Percentiles rank a stretch among this genome's conserved stretches.
Conservation (phyloP, 2,329 filamentous ascomycete genomes). For the Calonectria montana region DNA sequence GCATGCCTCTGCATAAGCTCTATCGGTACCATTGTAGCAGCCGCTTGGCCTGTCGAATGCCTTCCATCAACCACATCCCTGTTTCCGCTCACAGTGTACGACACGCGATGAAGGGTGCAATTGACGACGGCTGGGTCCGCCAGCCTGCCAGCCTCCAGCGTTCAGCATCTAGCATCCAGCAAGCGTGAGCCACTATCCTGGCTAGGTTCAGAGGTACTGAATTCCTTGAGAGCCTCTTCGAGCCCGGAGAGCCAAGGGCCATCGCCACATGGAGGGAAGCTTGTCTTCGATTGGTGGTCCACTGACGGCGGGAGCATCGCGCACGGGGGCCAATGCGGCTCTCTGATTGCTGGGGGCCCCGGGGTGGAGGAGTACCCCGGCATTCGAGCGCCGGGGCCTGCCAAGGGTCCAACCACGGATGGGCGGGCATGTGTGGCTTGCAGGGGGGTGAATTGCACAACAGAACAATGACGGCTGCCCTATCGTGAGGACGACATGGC, state of each 20-base stretch:
- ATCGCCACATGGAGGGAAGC: constrained; percentile 43
- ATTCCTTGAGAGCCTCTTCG: constrained; percentile 20
- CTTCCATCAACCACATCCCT: neutral
- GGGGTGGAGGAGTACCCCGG: constrained; percentile 15
- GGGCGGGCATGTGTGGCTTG: neutral
- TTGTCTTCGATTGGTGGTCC: constrained; percentile 45
- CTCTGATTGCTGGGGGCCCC: constrained; percentile 44
- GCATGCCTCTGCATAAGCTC: neutral
- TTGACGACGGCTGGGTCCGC: neutral
- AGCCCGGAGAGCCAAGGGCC: constrained; percentile 38
- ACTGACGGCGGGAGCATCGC: constrained; percentile 43
- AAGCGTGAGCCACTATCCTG: neutral
- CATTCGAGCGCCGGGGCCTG: neutral
- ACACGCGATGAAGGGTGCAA: neutral
- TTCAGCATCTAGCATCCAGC: neutral
- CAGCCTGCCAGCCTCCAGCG: neutral
- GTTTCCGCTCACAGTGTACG: neutral
- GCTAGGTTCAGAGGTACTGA: constrained; percentile 18
- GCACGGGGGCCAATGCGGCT: constrained; percentile 45
- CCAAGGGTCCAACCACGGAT: neutral
- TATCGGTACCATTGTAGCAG: neutral
- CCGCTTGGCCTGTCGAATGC: neutral
- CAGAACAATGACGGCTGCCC: neutral
- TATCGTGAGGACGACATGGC: neutral
- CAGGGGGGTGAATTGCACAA: constrained; percentile 4